Percentiles rank a stretch among this genome's conserved stretches.
These are phyloP conservation scores for Yarrowia galli DNA, from an alignment of 1,139 yeast species.

Conservation along the genomic window DNA sequence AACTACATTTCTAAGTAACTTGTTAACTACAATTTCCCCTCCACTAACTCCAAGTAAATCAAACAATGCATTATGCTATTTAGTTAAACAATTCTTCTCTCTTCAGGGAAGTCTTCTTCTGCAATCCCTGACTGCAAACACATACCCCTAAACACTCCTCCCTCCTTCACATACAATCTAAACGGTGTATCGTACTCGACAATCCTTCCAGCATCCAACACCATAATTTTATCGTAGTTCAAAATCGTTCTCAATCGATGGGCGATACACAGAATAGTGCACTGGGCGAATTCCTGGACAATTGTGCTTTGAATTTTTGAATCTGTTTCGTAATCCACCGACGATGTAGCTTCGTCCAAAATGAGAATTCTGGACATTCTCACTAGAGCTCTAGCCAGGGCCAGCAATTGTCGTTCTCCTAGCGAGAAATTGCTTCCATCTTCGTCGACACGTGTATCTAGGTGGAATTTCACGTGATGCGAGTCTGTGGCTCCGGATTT, in stretches of 20 bases:
- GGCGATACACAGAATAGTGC: conserved; percentile 83
- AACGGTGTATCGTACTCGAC: conserved; percentile 62
- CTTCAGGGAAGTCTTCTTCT: conserved; percentile 14
- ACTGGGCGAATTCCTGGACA: conserved; percentile 63
- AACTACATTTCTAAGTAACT: too few species aligned
- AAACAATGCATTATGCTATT: conserved; percentile 24
- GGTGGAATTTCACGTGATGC: conserved; percentile 61
- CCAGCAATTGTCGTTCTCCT: conserved; percentile 78
- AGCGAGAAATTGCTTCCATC: conserved; percentile 79
- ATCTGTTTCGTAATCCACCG: conserved; percentile 84
- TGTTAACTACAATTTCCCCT: too few species aligned
- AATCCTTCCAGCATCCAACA: conserved; percentile 69
- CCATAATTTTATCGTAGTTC: conserved; percentile 70
- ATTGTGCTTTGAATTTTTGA: conserved; percentile 72
- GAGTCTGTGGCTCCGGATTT: conserved; percentile 38
- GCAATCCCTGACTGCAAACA: conserved; percentile 50
- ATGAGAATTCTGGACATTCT: conserved; percentile 71
- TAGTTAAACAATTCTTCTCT: neutral
- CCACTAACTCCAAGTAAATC: too few species aligned
- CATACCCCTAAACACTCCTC: conserved; percentile 65
- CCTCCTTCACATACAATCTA: conserved; percentile 53
- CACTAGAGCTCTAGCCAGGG: conserved; percentile 80
- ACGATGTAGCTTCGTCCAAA: conserved; percentile 84
- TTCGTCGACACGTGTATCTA: conserved; percentile 74
- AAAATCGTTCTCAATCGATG: conserved; percentile 78